Conservation (phyloP, 2,329 filamentous ascomycete genomes). For the Diaporthe capsici region DNA sequence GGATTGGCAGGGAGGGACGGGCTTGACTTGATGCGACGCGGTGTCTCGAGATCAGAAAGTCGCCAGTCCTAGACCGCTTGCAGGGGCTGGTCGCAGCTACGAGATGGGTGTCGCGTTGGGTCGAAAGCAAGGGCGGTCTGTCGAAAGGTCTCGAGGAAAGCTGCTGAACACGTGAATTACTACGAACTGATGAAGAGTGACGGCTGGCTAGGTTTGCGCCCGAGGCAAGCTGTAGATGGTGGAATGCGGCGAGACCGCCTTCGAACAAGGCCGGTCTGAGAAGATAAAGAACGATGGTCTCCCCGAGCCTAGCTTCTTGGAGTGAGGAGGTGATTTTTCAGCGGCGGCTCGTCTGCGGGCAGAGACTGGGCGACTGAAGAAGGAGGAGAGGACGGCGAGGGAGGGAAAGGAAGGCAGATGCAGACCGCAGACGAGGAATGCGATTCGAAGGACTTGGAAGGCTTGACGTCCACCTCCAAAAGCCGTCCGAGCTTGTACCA, state of each 20-base stretch:
- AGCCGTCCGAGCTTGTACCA: slow-evolving; percentile 22
- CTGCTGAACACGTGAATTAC: background rate
- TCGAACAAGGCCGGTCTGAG: slow-evolving; percentile 8
- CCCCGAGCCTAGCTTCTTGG: background rate
- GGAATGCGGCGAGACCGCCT: slow-evolving; percentile 17
- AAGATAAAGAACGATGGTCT: slow-evolving; percentile 21
- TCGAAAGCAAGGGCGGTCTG: background rate
- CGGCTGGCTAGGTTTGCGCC: slow-evolving; percentile 26
- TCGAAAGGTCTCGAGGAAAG: background rate
- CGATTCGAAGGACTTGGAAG: slow-evolving; percentile 37
- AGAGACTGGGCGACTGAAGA: background rate
- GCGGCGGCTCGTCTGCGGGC: background rate
- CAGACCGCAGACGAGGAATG: slow-evolving; percentile 39
- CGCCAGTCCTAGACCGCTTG: slow-evolving; percentile 1
- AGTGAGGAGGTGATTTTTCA: background rate
- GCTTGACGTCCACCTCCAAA: slow-evolving; percentile 32
- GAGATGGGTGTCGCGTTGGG: slow-evolving; percentile 2
- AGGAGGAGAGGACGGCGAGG: background rate
- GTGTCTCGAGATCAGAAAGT: background rate
- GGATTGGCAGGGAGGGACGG: background rate
- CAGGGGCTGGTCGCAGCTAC: background rate
- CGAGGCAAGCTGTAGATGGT: slow-evolving; percentile 2
- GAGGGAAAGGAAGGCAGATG: slow-evolving; percentile 35
- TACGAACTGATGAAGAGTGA: background rate
- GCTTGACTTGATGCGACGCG: slow-evolving; percentile 13